Percentiles rank a stretch among this genome's conserved stretches.
phyloP scores from a whole-genome alignment of 495 filamentous ascomycete genomes.

The Xylaria intraflava region DNA sequence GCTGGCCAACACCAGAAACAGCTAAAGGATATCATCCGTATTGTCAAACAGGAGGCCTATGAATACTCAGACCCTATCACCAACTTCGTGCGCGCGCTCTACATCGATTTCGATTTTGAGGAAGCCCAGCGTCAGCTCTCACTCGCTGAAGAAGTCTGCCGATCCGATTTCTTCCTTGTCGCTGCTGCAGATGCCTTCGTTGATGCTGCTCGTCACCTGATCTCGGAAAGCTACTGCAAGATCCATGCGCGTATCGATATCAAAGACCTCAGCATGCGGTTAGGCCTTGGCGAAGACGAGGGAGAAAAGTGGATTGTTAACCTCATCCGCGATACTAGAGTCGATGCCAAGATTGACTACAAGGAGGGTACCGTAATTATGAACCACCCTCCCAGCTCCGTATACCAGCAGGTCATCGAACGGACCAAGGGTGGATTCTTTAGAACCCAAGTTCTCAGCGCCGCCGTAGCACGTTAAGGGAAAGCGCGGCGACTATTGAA shows the following conservation, averaged over 20 bases:
- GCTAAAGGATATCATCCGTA: slow-evolving; percentile 89
- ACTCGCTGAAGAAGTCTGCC: slow-evolving; percentile 86
- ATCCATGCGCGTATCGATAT: slow-evolving; percentile 98
- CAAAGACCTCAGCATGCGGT: slow-evolving; percentile 83
- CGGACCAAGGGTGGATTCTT: slow-evolving; percentile 93
- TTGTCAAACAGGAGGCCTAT: slow-evolving; percentile 93
- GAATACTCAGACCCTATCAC: slow-evolving; percentile 96
- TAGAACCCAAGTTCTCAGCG: slow-evolving; percentile 68
- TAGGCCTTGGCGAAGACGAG: slow-evolving; percentile 85
- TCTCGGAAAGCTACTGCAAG: slow-evolving; percentile 99
- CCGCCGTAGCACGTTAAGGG: slow-evolving; percentile 34
- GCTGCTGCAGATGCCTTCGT: slow-evolving; percentile 82
- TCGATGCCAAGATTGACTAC: slow-evolving; percentile 98
- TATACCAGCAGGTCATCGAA: slow-evolving; percentile 99
- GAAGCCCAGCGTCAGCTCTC: slow-evolving; percentile 89
- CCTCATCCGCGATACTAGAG: slow-evolving; percentile 91
- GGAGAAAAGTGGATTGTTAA: slow-evolving; percentile 99
- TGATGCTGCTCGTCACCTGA: slow-evolving; percentile 87
- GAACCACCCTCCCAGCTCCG: slow-evolving; percentile 97
- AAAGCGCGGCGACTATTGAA: background rate
- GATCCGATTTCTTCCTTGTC: slow-evolving; percentile 91
- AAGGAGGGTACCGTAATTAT: slow-evolving; percentile 97
- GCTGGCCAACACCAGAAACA: slow-evolving; percentile 90
- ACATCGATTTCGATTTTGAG: slow-evolving; percentile 97
- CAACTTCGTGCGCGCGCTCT: slow-evolving; percentile 90